Base-by-base conservation (phyloP, 1,139 yeast genomes). In the Geotrichum cucujoidarum region DNA sequence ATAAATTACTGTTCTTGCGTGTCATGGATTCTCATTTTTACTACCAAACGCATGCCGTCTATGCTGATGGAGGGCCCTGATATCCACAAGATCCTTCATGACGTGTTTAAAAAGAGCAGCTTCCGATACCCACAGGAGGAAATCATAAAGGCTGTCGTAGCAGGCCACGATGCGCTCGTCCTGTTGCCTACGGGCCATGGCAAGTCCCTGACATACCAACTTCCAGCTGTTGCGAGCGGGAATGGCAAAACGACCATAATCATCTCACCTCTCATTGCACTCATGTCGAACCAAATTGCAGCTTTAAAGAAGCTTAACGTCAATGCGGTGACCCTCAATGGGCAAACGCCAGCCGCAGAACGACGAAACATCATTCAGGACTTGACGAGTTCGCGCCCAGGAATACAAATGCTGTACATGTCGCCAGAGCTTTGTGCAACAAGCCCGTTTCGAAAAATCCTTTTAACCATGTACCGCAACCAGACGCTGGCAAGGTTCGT, bases 161-260 rank as follows among this genome's bases (percentile, higher is more conserved):
- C 71, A 6, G 87, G 89, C 1, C 73, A 77, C 44, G 96, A 88
- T 63, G 86, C 83, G 0, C 83, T 88, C 68, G 95, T 88, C 1
- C 71, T 88, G 55, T 84, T 88, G 83, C 96, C 96, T 0, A 88
- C 95, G 0, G 96, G 96, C 44, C 95, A 95, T 50, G 97, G 97
- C 52, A 88, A 88, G 61, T 86, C 95, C 0, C 68, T 88, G 41
- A 87, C 95, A 57, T 88, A 85, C 63, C 96, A 88, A 63, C 67
- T 87, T 14, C 95, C 96, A 0, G 95, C 95, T 0, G 71, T 86
- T 35, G 74, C 74, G 40, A 45, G 39, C 11, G 35, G 43, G 16
- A 16, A 21, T 34, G 45, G 49, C 33, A 46, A 40, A 31, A 83
- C 90, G 0, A 87, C 95, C 0, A 76, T 89, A 35, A 96, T 89